Evolutionary conservation across 1,139 yeast species (phyloP), one percentile per base, ranked within the genome.

Genomic region (Suhomyces guaymorum): DNA sequence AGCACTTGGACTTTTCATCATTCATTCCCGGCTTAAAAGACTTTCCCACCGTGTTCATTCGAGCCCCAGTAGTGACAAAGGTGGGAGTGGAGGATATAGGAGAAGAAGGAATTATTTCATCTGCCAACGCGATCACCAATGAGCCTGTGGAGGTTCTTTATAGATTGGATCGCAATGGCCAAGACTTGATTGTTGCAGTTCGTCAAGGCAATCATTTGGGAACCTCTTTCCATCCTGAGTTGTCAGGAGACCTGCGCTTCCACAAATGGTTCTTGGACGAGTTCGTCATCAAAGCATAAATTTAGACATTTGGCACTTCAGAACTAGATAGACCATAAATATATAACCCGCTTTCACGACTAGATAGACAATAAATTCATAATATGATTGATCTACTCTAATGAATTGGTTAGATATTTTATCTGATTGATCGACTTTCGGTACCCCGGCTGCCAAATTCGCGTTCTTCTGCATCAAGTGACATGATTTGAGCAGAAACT

Each of bases 171-270:
- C 38, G 47, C 25, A 28, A 35, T n/a, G 31, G 30, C 9, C 15
- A 29, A 18, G 67, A 72, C 1, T 53, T 73, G 35, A 71, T 83
- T 22, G 94, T 85, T 4, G 94, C 92, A 0, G 90, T 84, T 3
- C 67, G 76, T 49, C 90, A 85, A 54, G 86, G 83, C 1, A 70
- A 70, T 33, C 66, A 76, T 24, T 57, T 85, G 33, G 94, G 90
- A 2, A 85, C 92, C 0, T 79, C 89, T 2, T 86, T 86, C 58
- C 95, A 86, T 54, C 95, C 95, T 0, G 95, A 86, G 54, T 66
- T 86, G 24, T 65, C 84, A 1, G 57, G 55, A 9, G 88, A 82
- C 47, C 50, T 55, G 28, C 60, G 84, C 24, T 77, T 86, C 51
- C 95, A 86, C 55, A 69, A 74, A 49, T 86, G 89, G 87, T 85